These are phyloP conservation scores for Scutellaria barbata DNA, from an alignment of 257 asterid genomes.

Conservation along the genomic window DNA sequence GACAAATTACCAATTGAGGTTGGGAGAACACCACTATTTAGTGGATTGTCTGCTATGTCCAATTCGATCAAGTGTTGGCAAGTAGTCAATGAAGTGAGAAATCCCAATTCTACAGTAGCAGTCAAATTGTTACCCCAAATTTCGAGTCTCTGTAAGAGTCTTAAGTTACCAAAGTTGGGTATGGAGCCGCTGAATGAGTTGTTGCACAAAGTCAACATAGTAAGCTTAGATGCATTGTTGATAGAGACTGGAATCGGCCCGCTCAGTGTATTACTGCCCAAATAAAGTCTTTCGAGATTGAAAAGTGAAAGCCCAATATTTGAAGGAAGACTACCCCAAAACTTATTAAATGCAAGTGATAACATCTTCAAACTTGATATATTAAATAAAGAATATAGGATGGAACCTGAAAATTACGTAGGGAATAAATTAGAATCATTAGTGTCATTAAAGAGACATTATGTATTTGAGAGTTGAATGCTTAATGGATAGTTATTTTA, in stretches of 20 bases:
- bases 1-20: too few species aligned
- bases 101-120: background rate
- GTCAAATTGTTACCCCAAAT: too few species aligned
- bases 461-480: too few species aligned
- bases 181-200: conserved; percentile 3
- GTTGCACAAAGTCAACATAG: background rate
- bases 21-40: too few species aligned
- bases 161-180: too few species aligned
- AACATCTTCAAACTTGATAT: background rate
- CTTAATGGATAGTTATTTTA: too few species aligned
- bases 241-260: background rate
- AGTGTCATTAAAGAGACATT: background rate
- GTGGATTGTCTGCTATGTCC: too few species aligned
- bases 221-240: background rate
- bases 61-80: too few species aligned
- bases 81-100: too few species aligned
- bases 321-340: background rate
- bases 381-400: background rate
- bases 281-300: background rate
- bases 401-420: background rate
- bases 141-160: too few species aligned
- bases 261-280: background rate
- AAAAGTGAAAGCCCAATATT: background rate
- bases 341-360: background rate
- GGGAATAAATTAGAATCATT: too few species aligned